Base-by-base conservation (phyloP, 176 grass and related monocot genomes). In the Zoysia japonica region DNA sequence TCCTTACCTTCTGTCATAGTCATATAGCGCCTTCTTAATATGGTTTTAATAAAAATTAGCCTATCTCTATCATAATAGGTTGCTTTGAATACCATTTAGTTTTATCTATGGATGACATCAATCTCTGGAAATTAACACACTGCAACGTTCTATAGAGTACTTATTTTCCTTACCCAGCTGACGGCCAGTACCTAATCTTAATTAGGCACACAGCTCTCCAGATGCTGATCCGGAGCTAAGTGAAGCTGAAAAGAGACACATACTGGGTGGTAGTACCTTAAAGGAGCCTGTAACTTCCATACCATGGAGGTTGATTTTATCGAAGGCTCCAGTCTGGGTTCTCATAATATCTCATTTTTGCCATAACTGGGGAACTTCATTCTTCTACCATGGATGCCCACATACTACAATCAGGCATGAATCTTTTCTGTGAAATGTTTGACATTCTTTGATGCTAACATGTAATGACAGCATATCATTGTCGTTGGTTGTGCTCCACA, bases 301-400 rank as follows among this genome's bases (percentile, higher is more conserved):
- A 89, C 95, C 95, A 44, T 98, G 92, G 95, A 87, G 79, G 72
- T 79, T 93, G 64, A 98, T 98, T 91, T 67, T 98, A 74, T 98
- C 95, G 5, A 98, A 98, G 86, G 74, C 88, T 49, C 90, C 95
- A 65, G 95, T 98, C 42, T 98, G 95, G 95, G 92, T 92, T 61
- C 88, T 98, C 38, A 98, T 98, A 90, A 79, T 98, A 74, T 98
- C 95, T 16, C 95, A 94, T 83, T 98, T 98, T 67, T 98, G 95
- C 70, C 95, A 98, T 71, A 98, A 98, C 75, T 98, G 92, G 96
- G 96, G 96, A 78, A 98, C 96, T 98, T 94, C 80, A 98, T 98
- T 55, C 90, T 98, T 80, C 88, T 98, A 56, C 94, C 96, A 41
- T 98, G 96, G 96, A 98, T 98, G 96, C 96, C 96, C 48, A 98